Evolutionary conservation across 257 asterid species (phyloP).

Genomic region (Solanum tacnaense): DNA sequence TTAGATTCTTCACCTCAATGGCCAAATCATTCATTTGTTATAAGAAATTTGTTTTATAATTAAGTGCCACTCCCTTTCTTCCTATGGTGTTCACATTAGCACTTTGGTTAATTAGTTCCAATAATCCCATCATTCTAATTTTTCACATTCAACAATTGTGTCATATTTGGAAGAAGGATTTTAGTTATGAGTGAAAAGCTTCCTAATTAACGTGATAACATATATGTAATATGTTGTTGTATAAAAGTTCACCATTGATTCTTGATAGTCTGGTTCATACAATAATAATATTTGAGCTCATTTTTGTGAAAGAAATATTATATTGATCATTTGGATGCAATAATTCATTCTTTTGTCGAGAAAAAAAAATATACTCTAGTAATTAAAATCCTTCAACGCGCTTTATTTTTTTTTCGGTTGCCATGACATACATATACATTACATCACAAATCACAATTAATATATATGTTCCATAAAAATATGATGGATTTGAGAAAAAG

Average conservation of each 20-base stretch:
- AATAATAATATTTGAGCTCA: neutral
- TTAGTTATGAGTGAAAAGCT: neutral
- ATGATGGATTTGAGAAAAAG: constrained; percentile 20
- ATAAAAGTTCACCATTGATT: neutral
- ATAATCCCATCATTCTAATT: neutral
- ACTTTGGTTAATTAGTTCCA: neutral
- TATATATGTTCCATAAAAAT: too few relatives aligned
- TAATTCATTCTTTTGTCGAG: neutral
- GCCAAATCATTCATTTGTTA: neutral
- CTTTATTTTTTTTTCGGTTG: neutral
- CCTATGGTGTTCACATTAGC: neutral
- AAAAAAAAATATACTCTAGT: neutral
- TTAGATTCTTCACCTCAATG: neutral
- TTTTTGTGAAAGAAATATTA: neutral
- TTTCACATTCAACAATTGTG: neutral
- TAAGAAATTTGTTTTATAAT: neutral
- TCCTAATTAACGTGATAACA: neutral
- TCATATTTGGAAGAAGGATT: neutral
- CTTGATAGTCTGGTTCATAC: neutral
- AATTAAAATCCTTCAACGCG: neutral
- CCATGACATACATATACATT: neutral
- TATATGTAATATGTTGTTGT: neutral
- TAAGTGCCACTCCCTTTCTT: neutral
- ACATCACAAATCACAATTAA: neutral
- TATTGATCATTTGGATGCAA: neutral